phyloP scores from a whole-genome alignment of 352 stramenopile genomes.

The Phytophthora pinifolia region DNA sequence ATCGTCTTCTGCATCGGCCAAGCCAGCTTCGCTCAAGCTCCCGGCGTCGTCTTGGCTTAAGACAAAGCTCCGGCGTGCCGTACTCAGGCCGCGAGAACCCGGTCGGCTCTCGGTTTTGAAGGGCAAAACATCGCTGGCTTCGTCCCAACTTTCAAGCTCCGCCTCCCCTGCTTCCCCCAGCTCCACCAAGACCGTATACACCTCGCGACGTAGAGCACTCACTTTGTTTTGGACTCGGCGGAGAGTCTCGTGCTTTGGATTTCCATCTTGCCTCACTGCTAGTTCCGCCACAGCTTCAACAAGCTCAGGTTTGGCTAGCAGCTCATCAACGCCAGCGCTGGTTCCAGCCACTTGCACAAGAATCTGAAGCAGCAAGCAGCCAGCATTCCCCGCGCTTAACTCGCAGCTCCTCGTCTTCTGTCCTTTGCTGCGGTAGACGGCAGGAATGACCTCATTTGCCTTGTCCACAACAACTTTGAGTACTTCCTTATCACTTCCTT shows the following conservation, averaged over 20 bases:
- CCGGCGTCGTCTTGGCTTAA: not conserved
- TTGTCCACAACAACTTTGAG: conserved; percentile 23
- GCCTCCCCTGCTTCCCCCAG: conserved; percentile 31
- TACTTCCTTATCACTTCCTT: not conserved
- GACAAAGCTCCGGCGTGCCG: conserved; percentile 5
- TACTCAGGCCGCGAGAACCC: not conserved
- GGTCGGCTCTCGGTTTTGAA: not conserved
- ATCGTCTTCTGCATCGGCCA: conserved; percentile 12
- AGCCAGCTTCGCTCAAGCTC: not conserved
- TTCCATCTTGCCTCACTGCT: conserved; percentile 21
- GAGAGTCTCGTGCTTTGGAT: conserved; percentile 33
- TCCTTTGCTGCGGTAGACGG: conserved; percentile 3
- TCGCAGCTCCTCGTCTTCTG: not conserved
- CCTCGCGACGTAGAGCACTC: conserved; percentile 42
- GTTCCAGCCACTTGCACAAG: conserved; percentile 21
- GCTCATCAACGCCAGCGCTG: conserved; percentile 9
- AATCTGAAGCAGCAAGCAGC: conserved; percentile 28
- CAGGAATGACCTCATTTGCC: conserved; percentile 21
- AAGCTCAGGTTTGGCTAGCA: conserved; percentile 17
- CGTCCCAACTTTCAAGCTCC: conserved; percentile 21
- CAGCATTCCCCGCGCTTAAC: conserved; percentile 5
- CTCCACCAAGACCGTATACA: conserved; percentile 44
- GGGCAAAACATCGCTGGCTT: conserved; percentile 7
- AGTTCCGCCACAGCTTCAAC: conserved; percentile 16
- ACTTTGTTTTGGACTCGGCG: conserved; percentile 40